Evolutionary conservation across 352 stramenopile genomes (phyloP).

Genomic region (Peronospora farinosa): DNA sequence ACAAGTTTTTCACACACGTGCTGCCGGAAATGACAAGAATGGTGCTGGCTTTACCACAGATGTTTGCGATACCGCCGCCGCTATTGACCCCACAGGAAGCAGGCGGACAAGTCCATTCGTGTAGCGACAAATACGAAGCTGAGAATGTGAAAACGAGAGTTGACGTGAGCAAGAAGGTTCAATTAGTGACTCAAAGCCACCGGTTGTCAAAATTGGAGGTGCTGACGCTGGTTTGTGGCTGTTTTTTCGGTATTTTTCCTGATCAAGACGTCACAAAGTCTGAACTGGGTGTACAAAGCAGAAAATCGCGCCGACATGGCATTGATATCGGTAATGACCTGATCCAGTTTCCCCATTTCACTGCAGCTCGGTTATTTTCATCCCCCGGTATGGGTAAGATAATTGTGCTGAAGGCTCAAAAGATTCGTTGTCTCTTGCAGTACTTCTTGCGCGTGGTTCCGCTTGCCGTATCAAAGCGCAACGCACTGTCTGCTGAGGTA

Average conservation of each 20-base stretch:
- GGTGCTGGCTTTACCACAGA: slow-evolving; percentile 42
- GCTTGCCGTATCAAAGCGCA: slow-evolving; percentile 13
- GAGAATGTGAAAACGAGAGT: background rate
- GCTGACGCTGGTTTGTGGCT: slow-evolving; percentile 42
- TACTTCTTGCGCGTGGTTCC: slow-evolving; percentile 60
- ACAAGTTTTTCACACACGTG: slow-evolving; percentile 36
- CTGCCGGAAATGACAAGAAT: slow-evolving; percentile 47
- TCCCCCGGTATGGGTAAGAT: slow-evolving; percentile 20
- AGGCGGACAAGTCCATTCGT: background rate
- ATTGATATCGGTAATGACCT: slow-evolving; percentile 2
- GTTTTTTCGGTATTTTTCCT: slow-evolving; percentile 63
- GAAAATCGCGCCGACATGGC: slow-evolving; percentile 6
- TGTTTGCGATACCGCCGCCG: slow-evolving; percentile 34
- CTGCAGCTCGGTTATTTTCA: slow-evolving; percentile 37
- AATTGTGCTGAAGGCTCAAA: slow-evolving; percentile 47
- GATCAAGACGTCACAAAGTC: slow-evolving; percentile 30
- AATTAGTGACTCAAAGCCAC: slow-evolving; percentile 21
- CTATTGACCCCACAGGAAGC: slow-evolving; percentile 35
- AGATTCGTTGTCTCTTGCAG: slow-evolving; percentile 63
- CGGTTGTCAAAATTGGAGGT: slow-evolving; percentile 43
- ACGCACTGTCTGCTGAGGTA: slow-evolving; percentile 26
- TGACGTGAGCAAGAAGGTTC: slow-evolving; percentile 1
- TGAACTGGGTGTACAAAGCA: slow-evolving; percentile 6
- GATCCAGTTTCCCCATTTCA: slow-evolving; percentile 52
- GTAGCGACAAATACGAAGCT: background rate